Conservation (phyloP, 169 alveolate genomes). For the Theileria sp. region DNA sequence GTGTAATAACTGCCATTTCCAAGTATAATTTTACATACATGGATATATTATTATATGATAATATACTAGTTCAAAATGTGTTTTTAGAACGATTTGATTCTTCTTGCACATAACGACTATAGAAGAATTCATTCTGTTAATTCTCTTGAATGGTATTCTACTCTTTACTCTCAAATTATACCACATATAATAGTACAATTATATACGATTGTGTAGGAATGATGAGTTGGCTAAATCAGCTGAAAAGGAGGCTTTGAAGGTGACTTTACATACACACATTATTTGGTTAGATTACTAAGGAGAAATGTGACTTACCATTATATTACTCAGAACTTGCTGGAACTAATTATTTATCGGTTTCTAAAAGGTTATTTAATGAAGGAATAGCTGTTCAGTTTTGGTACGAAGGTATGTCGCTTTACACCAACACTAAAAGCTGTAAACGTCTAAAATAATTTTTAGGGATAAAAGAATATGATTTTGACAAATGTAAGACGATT, state of each 20-base stretch:
- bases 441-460: not conserved
- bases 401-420: constrained; percentile 57
- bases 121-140: constrained; percentile 50
- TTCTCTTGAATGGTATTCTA: constrained; percentile 48
- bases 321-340: constrained; percentile 58
- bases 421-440: not conserved
- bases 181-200: not conserved
- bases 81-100: constrained; percentile 43
- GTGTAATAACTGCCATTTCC: not conserved
- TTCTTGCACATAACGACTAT: constrained; percentile 52
- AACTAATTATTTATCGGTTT: constrained; percentile 51
- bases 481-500: constrained; percentile 26
- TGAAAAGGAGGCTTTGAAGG: constrained; percentile 25
- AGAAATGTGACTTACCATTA: constrained; percentile 46
- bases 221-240: constrained; percentile 37
- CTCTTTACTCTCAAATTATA: not conserved
- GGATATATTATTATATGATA: not conserved
- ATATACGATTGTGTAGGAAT: constrained; percentile 6
- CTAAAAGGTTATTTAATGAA: constrained; percentile 21
- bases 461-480: constrained; percentile 61
- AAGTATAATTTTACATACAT: not conserved
- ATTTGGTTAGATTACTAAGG: constrained; percentile 23
- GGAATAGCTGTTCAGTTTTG: constrained; percentile 51
- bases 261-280: not conserved
- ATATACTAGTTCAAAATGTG: not conserved